These are phyloP conservation scores for Trametopsis cervina DNA, from an alignment of 768 basidiomycete genomes.

Conservation along the genomic window DNA sequence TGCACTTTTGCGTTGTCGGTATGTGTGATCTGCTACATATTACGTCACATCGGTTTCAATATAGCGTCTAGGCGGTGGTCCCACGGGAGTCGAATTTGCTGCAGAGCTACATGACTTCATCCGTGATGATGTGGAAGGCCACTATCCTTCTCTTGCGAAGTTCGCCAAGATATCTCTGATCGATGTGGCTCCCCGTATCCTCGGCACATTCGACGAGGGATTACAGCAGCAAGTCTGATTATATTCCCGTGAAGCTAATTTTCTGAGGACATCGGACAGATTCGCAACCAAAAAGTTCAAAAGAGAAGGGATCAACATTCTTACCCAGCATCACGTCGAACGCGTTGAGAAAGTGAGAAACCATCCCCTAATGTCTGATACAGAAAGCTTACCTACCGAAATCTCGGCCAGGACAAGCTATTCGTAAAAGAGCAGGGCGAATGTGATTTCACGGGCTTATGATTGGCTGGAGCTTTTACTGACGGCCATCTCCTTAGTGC, in stretches of 20 bases:
- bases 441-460: constrained; percentile 31
- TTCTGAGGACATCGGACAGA: constrained; percentile 25
- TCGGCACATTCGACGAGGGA: constrained; percentile 66
- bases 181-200: constrained; percentile 74
- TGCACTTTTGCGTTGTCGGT: constrained; percentile 87
- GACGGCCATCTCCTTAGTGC: constrained; percentile 37
- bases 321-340: constrained; percentile 69
- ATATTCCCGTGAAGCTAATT: constrained; percentile 1
- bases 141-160: constrained; percentile 58
- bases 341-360: constrained; percentile 48
- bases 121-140: constrained; percentile 50
- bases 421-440: constrained; percentile 66
- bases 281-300: constrained; percentile 66
- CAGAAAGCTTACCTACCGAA: not conserved
- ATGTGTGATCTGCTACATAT: constrained; percentile 19
- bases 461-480: constrained; percentile 8
- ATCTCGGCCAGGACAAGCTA: constrained; percentile 45
- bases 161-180: constrained; percentile 71
- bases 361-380: not conserved
- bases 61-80: constrained; percentile 53
- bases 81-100: constrained; percentile 77
- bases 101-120: constrained; percentile 79
- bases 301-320: constrained; percentile 67
- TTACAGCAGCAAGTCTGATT: constrained; percentile 43
- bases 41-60: not conserved